Conservation (phyloP, 805 yeast genomes). For the Saccharomycopsis selenospora region DNA sequence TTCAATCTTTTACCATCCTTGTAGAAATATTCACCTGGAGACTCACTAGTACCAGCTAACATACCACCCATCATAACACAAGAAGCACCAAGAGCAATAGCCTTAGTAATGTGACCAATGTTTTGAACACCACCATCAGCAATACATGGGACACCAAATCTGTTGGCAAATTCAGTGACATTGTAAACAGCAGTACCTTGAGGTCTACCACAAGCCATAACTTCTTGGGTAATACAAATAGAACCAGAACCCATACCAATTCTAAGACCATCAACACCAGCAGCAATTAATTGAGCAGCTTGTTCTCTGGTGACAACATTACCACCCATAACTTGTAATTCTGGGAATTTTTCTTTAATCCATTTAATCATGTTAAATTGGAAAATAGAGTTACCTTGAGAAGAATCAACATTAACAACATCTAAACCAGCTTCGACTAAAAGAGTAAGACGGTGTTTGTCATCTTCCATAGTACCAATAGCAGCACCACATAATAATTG, state of each 20-base stretch:
- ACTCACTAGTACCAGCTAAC: constrained; percentile 96
- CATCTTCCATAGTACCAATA: constrained; percentile 88
- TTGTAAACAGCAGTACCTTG: constrained; percentile 98
- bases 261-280: constrained; percentile 97
- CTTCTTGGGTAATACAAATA: constrained; percentile 98
- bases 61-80: constrained; percentile 99
- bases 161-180: constrained; percentile 88
- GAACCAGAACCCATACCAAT: constrained; percentile 99
- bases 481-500: constrained; percentile 99
- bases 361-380: constrained; percentile 90
- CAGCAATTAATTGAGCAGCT: constrained; percentile 89
- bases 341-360: constrained; percentile 75
- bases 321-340: constrained; percentile 90
- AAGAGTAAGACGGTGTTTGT: constrained; percentile 73
- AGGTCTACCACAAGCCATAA: constrained; percentile 99
- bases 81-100: constrained; percentile 93
- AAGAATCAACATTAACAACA: constrained; percentile 90
- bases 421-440: constrained; percentile 95
- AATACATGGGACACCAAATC: constrained; percentile 96
- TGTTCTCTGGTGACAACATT: constrained; percentile 98
- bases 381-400: constrained; percentile 95
- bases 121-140: constrained; percentile 99
- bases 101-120: constrained; percentile 97
- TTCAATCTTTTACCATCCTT: constrained; percentile 97
- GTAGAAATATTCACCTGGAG: constrained; percentile 97